phyloP scores from a whole-genome alignment of 2,329 filamentous ascomycete genomes.

The Cephalotrichum gorgonifer region DNA sequence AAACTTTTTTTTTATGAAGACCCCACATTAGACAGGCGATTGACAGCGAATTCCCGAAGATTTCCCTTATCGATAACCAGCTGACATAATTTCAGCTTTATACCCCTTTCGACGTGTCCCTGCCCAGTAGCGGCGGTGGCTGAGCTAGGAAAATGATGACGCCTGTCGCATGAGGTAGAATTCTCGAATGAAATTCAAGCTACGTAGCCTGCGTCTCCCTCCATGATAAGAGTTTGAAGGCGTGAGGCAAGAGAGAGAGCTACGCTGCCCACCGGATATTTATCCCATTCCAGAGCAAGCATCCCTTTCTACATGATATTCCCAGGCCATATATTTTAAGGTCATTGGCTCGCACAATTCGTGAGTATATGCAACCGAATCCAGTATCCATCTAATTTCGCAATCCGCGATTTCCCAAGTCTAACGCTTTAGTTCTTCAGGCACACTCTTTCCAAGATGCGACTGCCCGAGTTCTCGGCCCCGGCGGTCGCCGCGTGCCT shows the following conservation, averaged over 20 bases:
- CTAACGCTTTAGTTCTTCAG: background rate
- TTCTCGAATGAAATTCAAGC: background rate
- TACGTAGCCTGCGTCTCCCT: slow-evolving; percentile 1
- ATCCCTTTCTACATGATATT: background rate
- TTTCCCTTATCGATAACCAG: background rate
- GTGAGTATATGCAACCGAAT: too few species aligned
- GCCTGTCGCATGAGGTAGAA: background rate
- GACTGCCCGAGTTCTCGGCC: slow-evolving; percentile 32
- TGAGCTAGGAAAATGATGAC: background rate
- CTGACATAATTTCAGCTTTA: background rate
- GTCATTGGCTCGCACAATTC: background rate
- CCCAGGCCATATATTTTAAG: background rate
- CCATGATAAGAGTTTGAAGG: background rate
- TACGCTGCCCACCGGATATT: background rate
- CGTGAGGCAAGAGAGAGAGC: background rate
- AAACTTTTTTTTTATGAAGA: background rate
- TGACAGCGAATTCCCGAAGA: background rate
- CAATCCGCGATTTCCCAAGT: too few species aligned
- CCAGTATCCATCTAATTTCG: too few species aligned
- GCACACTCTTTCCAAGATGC: slow-evolving; percentile 27
- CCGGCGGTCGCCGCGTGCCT: slow-evolving; percentile 36
- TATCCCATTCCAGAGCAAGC: background rate
- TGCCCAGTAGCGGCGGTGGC: too few species aligned
- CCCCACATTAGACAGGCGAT: background rate
- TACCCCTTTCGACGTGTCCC: background rate